Conservation (phyloP, 2,329 filamentous ascomycete species). For the Trichoderma harzianum region DNA sequence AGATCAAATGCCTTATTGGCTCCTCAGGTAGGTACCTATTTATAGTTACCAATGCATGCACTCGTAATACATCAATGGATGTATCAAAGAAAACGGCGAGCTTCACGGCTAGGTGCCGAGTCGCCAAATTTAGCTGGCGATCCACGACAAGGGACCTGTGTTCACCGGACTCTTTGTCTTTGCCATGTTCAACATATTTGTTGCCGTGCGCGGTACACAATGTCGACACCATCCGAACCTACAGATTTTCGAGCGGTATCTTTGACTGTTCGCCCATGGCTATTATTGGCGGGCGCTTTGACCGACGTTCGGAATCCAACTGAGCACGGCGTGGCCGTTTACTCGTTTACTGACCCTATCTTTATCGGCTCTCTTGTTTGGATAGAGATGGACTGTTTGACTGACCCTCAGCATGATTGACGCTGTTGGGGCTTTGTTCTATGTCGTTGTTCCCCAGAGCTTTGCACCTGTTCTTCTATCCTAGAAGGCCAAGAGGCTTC, state of each 20-base stretch:
- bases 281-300: neutral
- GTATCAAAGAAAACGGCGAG: no score
- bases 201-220: neutral
- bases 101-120: neutral
- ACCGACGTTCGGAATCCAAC: neutral
- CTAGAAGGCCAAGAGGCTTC: neutral
- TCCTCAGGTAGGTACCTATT: no score
- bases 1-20: no score
- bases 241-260: neutral
- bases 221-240: neutral
- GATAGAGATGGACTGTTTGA: no score
- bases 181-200: neutral
- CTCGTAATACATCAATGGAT: no score
- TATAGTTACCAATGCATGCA: no score
- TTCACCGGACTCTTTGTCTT: neutral
- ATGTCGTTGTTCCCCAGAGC: neutral
- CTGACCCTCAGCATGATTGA: neutral
- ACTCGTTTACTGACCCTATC: no score
- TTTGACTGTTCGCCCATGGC: neutral
- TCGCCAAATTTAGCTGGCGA: neutral
- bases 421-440: neutral
- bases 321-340: neutral
- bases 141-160: neutral
- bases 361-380: no score
- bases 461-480: neutral